Base-by-base conservation (phyloP, 352 stramenopile species). In the Thraustochytrium sp. region DNA sequence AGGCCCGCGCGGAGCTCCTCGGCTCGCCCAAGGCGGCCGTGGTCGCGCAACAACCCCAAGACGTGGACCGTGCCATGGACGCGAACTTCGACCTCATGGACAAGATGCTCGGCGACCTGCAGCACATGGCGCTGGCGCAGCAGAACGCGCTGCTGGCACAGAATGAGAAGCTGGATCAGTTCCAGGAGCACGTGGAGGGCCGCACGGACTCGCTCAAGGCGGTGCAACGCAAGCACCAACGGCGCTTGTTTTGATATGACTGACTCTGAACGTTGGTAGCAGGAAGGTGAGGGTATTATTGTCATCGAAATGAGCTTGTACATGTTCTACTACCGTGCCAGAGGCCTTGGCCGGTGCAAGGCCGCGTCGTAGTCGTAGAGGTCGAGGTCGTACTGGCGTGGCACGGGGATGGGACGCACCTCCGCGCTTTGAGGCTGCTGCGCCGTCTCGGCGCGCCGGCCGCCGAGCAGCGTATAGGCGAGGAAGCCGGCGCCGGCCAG, bases 41-140 rank as follows among this genome's bases (percentile, higher is more conserved):
- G 5, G 54, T 63, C 5, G 54, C 5, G 36, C 36, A 38, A 38
- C 5, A 21, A 5, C 54, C 5, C 54, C 5, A 5, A 21, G 5
- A 16, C 26, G 18, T 16, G 36, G 54, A 21, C 5, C 26, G 11
- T 5, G 36, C 26, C 23, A 75, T 49, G 59, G n/a, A 68, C n/a
- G n/a, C 21, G 59, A 68, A 68, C n/a, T 54, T 49, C 4, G 68
- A 80, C 31, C 42, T 48, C n/a, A 63, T 80, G 53, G 23, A 36
- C 9, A 55, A 46, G 21, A 80, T 53, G n/a, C 18, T 61, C n/a
- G 51, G 53, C 29, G 38, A 9, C 18, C 36, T 72, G 23, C 29
- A 51, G 4, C n/a, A n/a, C 23, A 80, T 80, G 48, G 65, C 65
- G 23, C 37, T 77, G 13, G 65, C 68, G 34, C 40, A 75, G 42